Base-by-base conservation (phyloP, 2,329 filamentous ascomycete species). In the Ophiosphaerella korrae region DNA sequence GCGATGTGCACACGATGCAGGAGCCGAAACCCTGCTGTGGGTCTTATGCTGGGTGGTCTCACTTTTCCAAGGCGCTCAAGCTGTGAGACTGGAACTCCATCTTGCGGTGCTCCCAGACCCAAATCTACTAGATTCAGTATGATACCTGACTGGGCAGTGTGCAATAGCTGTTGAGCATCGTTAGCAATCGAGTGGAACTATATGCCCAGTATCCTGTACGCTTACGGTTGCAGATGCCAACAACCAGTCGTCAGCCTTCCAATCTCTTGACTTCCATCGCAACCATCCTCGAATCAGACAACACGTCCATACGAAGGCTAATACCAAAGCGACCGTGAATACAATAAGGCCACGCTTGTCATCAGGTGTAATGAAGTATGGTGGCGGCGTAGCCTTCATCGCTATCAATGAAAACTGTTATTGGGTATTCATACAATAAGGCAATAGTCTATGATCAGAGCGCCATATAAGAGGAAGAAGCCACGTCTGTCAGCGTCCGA, bases 321-420 rank as follows among this genome's bases (percentile, higher is more conserved):
- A 41, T 3, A 64, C 66, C 3, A 57, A 49, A 9, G 58, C 64
- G 14, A 64, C 66, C 0, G 64, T 64, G 24, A 72, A 64, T 7
- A 69, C 61, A 7, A 73, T 58, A n/a, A 73, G 52, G n/a, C 67
- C 68, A 13, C 68, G 62, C 49, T 71, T 70, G 46, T 72, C 68
- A 47, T 64, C 38, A 2, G 53, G 55, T 7, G 64, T 66, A 50
- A 72, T 71, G 16, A 58, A 43, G 37, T 63, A 71, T 2, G 65
- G 65, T n/a, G 67, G 55, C 38, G 66, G 66, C 12, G 55, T 57
- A 24, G 62, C 57, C 39, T 57, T 54, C 32, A 44, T 55, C 42
- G 60, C 56, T 63, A 70, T 68, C 48, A 32, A 42, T 29, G 33
- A 52, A 43, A 41, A 43, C 34, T 18, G 24, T 26, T 32, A 29